Base-by-base conservation (phyloP, 116 monocot species). In the Cymodocea nodosa region DNA sequence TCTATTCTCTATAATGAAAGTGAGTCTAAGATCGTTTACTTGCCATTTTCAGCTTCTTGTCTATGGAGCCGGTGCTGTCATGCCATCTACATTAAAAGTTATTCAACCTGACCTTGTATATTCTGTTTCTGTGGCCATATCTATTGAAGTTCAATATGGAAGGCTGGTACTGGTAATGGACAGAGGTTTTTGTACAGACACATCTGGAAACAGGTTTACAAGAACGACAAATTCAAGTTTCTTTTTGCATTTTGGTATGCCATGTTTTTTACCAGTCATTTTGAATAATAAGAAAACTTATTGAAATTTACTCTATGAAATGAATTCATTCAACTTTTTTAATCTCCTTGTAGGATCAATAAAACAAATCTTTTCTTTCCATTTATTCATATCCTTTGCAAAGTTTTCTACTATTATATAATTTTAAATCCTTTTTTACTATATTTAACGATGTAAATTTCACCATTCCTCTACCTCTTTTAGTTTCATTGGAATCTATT, bases 181-280 rank as follows among this genome's bases (percentile, higher is more conserved):
- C 72, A 91, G 70, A 68, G 62, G 64, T 75, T 86, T 92, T 64
- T 98, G 97, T 74, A 83, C 69, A 39, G 98, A 98, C 61, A 62
- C 76, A 66, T 80, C 88, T 74, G 98, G 98, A 71, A 91, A 98
- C 82, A 83, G 67, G 60, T 98, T 98, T 72, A 88, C 61, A 68
- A 81, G 98, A 76, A 83, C 84, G 58, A 58, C 81, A 64, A 89
- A 88, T 76, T 98, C 98, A 35, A 85, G 75, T 64, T 84, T 86
- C 69, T 68, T 83, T 62, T 73, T 98, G 59, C 97, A 75, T 80
- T 88, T 83, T 66, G 97, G 97, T 98, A 89, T 52, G 86, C 54
- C 35, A 60, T 66, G 54, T 68, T 23, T 65, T 72, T 67, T 52
- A 72, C 66, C 20, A 49, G 15, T 66, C 52, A 10, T 22, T 25